Base-by-base conservation (phyloP, 192 early-diverging fungal genomes). In the Jimgerdemannia lactiflua region DNA sequence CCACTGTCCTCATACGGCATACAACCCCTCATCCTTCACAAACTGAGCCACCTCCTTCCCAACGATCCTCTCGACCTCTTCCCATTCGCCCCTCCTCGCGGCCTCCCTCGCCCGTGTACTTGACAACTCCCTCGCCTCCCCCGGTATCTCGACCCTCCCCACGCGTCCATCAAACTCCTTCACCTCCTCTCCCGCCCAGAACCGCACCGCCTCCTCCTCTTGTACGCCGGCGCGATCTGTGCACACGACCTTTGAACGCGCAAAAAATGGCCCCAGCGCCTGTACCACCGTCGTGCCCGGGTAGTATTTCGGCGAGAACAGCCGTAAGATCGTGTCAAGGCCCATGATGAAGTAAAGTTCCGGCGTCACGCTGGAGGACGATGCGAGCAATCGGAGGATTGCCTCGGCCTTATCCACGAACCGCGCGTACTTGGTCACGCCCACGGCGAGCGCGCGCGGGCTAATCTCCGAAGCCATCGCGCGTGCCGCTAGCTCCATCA, bases 251-350 rank as follows among this genome's bases (percentile, higher is more conserved):
- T 78, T 44, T 64, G 72, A 79, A 8, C 73, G 18, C 43, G 75
- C 77, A 82, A 94, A 94, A 74, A 94, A 93, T 3, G 79, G 79
- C 9, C 75, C 76, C 29, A 94, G 83, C 69, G 71, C 77, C 11
- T 77, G 54, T 39, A 79, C 78, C 1, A 79, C 67, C 6, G 80
- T 67, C 2, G 85, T 78, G 67, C 86, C 78, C 1, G 74, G 65
- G 75, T 95, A 95, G 80, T 95, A 95, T 77, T 89, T 91, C 67
- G 86, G 85, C 72, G 93, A 86, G 71, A 95, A 91, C 41, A 95
- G 84, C 42, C 94, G 87, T 14, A 87, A 88, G 70, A 95, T 78
- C 9, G 94, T 94, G 75, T 95, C 94, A 75, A 85, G 89, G n/a
- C 94, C 94, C 87, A 95, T 83, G 71, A 94, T 89, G 82, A 92